These are phyloP conservation scores for Hymenochaete sp. DNA, from an alignment of 1,284 basidiomycete genomes.

Conservation along the genomic window DNA sequence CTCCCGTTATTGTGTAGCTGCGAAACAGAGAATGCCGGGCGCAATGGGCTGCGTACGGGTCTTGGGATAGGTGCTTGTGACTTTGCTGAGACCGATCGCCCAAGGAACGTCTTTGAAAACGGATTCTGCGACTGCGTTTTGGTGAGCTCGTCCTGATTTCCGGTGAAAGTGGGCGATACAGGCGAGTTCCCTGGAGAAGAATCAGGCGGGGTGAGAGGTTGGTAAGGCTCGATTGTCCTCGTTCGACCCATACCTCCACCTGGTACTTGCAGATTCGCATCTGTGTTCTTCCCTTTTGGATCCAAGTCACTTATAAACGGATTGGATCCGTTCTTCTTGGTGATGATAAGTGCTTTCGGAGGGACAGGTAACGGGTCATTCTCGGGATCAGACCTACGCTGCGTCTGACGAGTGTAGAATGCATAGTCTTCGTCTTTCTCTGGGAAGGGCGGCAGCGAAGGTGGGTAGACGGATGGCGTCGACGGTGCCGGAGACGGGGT, in stretches of 20 bases:
- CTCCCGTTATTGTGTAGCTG: not conserved
- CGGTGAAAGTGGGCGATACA: constrained; percentile 7
- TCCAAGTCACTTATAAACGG: constrained; percentile 8
- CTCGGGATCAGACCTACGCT: constrained; percentile 8
- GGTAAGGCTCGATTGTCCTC: no score
- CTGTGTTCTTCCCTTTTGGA: not conserved
- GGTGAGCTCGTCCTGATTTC: not conserved
- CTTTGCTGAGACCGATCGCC: constrained; percentile 12
- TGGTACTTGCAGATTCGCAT: no score
- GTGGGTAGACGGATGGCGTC: constrained; percentile 51
- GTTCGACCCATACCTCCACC: no score
- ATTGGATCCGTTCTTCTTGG: constrained; percentile 10
- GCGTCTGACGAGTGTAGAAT: constrained; percentile 23
- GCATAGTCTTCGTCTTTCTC: constrained; percentile 27
- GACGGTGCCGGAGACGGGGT: constrained; percentile 32
- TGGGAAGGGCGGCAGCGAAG: constrained; percentile 33
- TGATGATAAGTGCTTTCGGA: constrained; percentile 8
- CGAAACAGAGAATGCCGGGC: constrained; percentile 7
- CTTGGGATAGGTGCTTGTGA: constrained; percentile 10
- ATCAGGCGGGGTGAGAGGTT: constrained; percentile 17
- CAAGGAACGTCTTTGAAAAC: constrained; percentile 13
- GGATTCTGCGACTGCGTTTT: constrained; percentile 9
- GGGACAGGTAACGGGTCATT: not conserved
- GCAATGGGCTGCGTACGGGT: constrained; percentile 13
- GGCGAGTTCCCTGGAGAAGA: constrained; percentile 15